Percentiles rank a stretch among this genome's conserved stretches.
Evolutionary conservation across 2,329 filamentous ascomycete genomes (phyloP).

Genomic region (Fusarium hostae): DNA sequence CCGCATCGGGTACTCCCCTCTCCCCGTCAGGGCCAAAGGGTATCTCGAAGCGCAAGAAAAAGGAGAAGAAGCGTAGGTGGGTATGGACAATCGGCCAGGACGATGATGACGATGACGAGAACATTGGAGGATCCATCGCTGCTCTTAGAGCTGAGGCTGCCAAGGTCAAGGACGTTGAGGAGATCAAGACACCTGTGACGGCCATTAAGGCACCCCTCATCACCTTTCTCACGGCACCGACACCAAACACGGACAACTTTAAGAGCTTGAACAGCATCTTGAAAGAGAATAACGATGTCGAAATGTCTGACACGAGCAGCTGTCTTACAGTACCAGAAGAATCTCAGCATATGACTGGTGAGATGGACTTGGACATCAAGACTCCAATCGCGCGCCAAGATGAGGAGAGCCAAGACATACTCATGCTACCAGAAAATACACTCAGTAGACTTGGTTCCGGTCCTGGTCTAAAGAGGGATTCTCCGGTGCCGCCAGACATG

Average conservation of each 20-base stretch:
- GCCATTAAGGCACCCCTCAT: slow-evolving; percentile 35
- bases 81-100: slow-evolving; percentile 73
- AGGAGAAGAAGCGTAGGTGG: slow-evolving; percentile 72
- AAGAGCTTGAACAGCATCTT: slow-evolving; percentile 30
- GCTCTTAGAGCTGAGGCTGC: slow-evolving; percentile 52
- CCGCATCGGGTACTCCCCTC: slow-evolving; percentile 53
- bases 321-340: slow-evolving; percentile 49
- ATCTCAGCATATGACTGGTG: slow-evolving; percentile 43
- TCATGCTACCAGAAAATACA: slow-evolving; percentile 51
- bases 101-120: slow-evolving; percentile 59
- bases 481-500: slow-evolving; percentile 34
- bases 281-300: slow-evolving; percentile 53
- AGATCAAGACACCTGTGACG: slow-evolving; percentile 38
- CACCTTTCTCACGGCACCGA: slow-evolving; percentile 49
- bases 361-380: slow-evolving; percentile 52
- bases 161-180: slow-evolving; percentile 24
- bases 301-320: slow-evolving; percentile 62
- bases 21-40: slow-evolving; percentile 56
- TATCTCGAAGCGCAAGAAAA: slow-evolving; percentile 63
- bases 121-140: slow-evolving; percentile 56
- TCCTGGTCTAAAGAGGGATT: slow-evolving; percentile 22
- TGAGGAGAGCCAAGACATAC: slow-evolving; percentile 14
- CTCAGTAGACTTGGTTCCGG: slow-evolving; percentile 55
- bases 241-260: slow-evolving; percentile 56
- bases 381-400: slow-evolving; percentile 52